Evolutionary conservation across 306 rosid species (phyloP), one percentile per base, ranked within the genome.

Genomic region (Glycyrrhiza uralensis): DNA sequence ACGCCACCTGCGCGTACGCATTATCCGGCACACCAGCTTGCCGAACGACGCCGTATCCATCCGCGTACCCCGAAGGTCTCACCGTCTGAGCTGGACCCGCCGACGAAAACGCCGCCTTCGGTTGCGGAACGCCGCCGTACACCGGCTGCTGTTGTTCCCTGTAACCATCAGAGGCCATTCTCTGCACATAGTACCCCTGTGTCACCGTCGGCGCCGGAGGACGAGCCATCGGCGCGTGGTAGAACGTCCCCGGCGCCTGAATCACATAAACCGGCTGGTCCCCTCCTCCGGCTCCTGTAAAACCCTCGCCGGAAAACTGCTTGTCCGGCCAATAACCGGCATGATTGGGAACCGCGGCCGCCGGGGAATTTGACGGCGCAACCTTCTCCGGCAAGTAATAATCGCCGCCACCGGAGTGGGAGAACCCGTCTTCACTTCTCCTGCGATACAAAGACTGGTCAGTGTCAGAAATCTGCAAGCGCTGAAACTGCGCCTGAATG

Each of bases 121-220:
- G 65, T 0, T 41, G 83, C 1, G 69, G 82, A 4, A 75, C 38
- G 0, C 83, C 82, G 36, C 85, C 81, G 71, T 88, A 88, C 32
- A 87, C 73, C 55, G 83, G 86, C 68, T 85, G n/a, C n/a, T n/a
- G n/a, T n/a, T n/a, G 93, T 1, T 93, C 98, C 32, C 96, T 91
- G 90, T 83, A 86, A 13, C 76, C 83, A 9, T 92, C 95, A 2
- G 88, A 42, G 13, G 74, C 49, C 85, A 83, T 76, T 24, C 96
- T 72, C 73, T 81, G 96, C 76, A 92, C 78, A 66, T 85, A 87
- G 82, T 83, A 92, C 3, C 91, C 98, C 80, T 90, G 92, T 15
- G 66, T 70, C 26, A 76, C 46, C 32, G 77, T 78, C 3, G 57
- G 64, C 26, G 80, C 45, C 4, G 74, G 76, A 4, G 72, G 85